Evolutionary conservation across 176 grass and related monocot genomes (phyloP).

Genomic region (Oropetium thomaeum): DNA sequence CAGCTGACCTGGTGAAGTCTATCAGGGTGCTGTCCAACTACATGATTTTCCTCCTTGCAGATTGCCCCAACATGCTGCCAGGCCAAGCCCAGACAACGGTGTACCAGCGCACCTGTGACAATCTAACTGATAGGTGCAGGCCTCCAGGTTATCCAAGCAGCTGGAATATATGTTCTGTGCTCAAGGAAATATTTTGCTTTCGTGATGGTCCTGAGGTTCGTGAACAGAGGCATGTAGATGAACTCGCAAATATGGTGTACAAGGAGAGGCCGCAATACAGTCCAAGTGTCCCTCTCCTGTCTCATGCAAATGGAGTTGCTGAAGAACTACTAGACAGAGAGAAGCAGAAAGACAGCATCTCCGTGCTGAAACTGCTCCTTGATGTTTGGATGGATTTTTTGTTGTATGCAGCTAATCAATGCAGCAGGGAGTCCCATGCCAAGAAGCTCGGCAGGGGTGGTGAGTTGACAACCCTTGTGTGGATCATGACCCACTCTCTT

Average conservation of each 20-base stretch:
- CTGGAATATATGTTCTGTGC: background rate
- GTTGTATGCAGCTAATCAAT: background rate
- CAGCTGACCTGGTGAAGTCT: background rate
- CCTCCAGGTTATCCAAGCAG: background rate
- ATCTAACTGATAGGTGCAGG: background rate
- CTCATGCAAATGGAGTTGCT: background rate
- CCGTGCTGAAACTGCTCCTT: background rate
- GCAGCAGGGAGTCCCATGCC: slow-evolving; percentile 24
- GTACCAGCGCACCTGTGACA: background rate
- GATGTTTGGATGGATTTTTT: slow-evolving; percentile 12
- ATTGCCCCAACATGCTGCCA: slow-evolving; percentile 2
- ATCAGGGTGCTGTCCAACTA: slow-evolving; percentile 21
- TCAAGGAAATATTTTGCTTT: background rate
- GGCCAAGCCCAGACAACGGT: slow-evolving; percentile 22
- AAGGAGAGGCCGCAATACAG: background rate
- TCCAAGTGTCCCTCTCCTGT: background rate
- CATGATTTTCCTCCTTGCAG: slow-evolving; percentile 20
- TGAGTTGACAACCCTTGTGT: slow-evolving; percentile 4
- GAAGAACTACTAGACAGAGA: background rate
- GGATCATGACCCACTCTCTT: slow-evolving; percentile 13
- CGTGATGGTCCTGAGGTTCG: background rate
- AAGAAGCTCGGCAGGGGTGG: slow-evolving; percentile 8
- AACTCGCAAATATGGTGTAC: background rate
- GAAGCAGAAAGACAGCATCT: background rate
- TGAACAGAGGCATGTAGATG: background rate